These are phyloP conservation scores for Hypoxylon sp. DNA, from an alignment of 2,329 filamentous ascomycete species.

Conservation along the genomic window DNA sequence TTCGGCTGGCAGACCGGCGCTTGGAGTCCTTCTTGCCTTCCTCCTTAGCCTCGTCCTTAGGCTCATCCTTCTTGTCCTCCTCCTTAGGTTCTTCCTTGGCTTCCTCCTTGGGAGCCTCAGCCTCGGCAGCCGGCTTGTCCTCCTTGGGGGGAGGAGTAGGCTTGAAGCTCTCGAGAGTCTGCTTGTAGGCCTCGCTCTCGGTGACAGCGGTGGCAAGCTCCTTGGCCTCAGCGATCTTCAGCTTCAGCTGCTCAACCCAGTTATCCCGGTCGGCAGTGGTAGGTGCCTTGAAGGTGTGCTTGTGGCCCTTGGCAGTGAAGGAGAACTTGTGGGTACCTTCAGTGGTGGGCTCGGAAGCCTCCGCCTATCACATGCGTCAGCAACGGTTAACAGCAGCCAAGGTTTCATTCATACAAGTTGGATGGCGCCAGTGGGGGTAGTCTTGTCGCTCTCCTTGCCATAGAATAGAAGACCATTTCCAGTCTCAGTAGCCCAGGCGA, in stretches of 20 bases:
- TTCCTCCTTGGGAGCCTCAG: conserved; percentile 52
- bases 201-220: conserved; percentile 79
- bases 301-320: conserved; percentile 87
- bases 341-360: conserved; percentile 77
- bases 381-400: not conserved
- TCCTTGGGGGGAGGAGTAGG: conserved; percentile 61
- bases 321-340: conserved; percentile 86
- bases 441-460: conserved; percentile 88
- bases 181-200: conserved; percentile 90
- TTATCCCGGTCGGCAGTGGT: conserved; percentile 84
- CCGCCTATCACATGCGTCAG: conserved; percentile 61
- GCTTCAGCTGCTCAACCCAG: conserved; percentile 89
- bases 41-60: conserved; percentile 52
- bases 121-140: conserved; percentile 58
- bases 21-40: conserved; percentile 72
- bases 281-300: conserved; percentile 92
- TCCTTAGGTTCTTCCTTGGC: conserved; percentile 64
- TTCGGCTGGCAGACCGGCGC: conserved; percentile 73
- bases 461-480: conserved; percentile 96
- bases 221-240: conserved; percentile 87
- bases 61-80: conserved; percentile 61
- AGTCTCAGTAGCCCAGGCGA: conserved; percentile 91
- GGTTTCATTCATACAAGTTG: conserved; percentile 79
- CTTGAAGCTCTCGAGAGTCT: conserved; percentile 78
- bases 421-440: conserved; percentile 82